These are phyloP conservation scores for Calocera viscosa DNA, from an alignment of 768 basidiomycete genomes.

Conservation along the genomic window DNA sequence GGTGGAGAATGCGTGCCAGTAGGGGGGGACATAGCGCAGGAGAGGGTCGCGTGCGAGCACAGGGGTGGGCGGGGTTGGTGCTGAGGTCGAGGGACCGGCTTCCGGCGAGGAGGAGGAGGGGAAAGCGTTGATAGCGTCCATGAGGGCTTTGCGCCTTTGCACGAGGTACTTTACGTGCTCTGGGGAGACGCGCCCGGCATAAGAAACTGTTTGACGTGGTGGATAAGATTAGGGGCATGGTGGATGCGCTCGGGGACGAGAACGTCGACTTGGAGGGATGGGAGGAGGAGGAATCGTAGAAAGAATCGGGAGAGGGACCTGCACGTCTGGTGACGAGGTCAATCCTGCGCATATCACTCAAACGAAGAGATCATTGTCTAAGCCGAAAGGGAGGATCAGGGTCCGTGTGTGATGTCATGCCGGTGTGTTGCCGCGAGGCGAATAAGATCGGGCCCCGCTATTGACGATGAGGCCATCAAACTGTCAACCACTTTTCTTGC, in stretches of 20 bases:
- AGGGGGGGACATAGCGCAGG: constrained; percentile 70
- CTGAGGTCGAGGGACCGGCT: too few relatives aligned
- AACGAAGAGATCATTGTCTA: too few relatives aligned
- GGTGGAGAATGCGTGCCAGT: constrained; percentile 74
- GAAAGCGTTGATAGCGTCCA: not conserved
- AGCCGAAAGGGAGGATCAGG: too few relatives aligned
- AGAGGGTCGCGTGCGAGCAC: constrained; percentile 27
- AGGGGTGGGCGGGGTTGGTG: too few relatives aligned
- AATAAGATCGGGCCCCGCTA: too few relatives aligned
- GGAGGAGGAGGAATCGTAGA: not conserved
- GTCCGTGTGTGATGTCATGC: too few relatives aligned
- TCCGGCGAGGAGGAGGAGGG: not conserved
- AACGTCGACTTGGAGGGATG: not conserved
- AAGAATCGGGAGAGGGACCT: too few relatives aligned
- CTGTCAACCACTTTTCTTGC: too few relatives aligned
- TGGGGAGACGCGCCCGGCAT: not conserved
- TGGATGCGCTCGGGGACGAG: not conserved
- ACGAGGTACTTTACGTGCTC: not conserved
- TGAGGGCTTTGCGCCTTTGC: not conserved
- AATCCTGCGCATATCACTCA: too few relatives aligned
- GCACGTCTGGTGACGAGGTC: not conserved
- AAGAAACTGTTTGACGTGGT: constrained; percentile 4
- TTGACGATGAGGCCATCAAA: too few relatives aligned
- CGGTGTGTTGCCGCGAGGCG: too few relatives aligned
- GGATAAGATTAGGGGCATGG: too few relatives aligned